Base-by-base conservation (phyloP, 345 rosid genomes). In the Abelmoschus esculentus region DNA sequence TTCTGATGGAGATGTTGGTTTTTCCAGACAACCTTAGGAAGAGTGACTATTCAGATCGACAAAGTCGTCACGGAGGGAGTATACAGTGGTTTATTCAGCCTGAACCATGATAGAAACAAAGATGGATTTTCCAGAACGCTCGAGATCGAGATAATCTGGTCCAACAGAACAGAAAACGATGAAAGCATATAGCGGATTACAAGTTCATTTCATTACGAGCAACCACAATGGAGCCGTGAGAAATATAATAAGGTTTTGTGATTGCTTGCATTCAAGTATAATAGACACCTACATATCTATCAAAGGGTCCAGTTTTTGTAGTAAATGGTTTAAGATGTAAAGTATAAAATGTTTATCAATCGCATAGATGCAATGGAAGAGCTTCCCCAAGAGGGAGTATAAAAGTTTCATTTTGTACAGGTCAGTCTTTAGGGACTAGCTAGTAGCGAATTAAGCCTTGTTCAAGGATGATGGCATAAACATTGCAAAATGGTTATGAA, bases 31-130 rank as follows among this genome's bases (percentile, higher is more conserved):
- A 86, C 96, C 52, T 81, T 89, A 12, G 96, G 98, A 31, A 90
- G 86, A 77, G 90, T 90, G 72, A 90, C 88, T 3, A 86, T 92
- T 79, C 96, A 88, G 76, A 88, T 92, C 4, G 98, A 92, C 81
- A 84, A 86, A 80, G 97, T 93, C 44, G 93, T 93, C 31, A 80
- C 85, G 0, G 87, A 87, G 72, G 89, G 92, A 61, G 83, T 79
- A 55, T 83, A 83, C 76, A 83, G 86, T 29, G 89, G 92, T 50
- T 66, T 78, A 52, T 85, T 83, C 79, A 76, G 83, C 83, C 86
- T 85, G n/a, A 85, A 79, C 57, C 85, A 81, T 31, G 87, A 83
- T 42, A 82, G 72, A 76, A 82, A 72, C 80, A 85, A 82, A 78
- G 87, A 85, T 5, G 80, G 81, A 6, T 80, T 83, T 62, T 82